Base-by-base conservation (phyloP, 495 filamentous ascomycete species). In the Copromyces sp. region DNA sequence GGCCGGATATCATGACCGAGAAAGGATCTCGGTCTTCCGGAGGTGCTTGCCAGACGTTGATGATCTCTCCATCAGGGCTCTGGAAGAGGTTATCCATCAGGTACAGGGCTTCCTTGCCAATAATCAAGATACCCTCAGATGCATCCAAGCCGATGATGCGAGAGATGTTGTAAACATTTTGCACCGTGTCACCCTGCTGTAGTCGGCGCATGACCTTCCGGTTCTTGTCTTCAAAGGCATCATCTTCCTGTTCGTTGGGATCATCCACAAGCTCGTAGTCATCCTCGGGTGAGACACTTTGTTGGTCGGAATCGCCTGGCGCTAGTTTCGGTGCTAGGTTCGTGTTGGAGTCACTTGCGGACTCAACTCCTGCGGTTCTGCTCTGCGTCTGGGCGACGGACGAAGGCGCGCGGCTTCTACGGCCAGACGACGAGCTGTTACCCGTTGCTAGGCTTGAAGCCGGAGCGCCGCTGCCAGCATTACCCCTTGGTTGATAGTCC, bases 81-180 rank as follows among this genome's bases (percentile, higher is more conserved):
- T 98, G 95, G 81, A 99, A 98, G 76, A 95, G 93, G 77, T 93
- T 93, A 79, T 99, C 95, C 73, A 98, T 89, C 69, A 99, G 90
- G 80, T 99, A 99, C 47, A 99, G 87, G 71, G 89, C 91, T 73
- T 93, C 90, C 80, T 97, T 98, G n/a, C 96, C 95, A 72, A 97
- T 82, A 68, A 98, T 94, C 74, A 98, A 82, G 20, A 99, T 88
- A 24, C 96, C 95, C 80, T 99, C 95, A 70, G 89, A 89, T 29
- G 95, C 94, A 75, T 98, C 95, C 6, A 99, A 84, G 9, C 95
- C 95, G 70, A 97, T 90, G 69, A 99, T 93, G 9, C 96, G 89
- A 59, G 95, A 98, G 72, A 97, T 89, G 77, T 99, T 99, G 84
- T 93, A 95, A 8, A 97, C 93, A 75, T 91, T 90, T 77, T 97